phyloP scores from a whole-genome alignment of 148 eudicot species.

The Bassia scoparia region DNA sequence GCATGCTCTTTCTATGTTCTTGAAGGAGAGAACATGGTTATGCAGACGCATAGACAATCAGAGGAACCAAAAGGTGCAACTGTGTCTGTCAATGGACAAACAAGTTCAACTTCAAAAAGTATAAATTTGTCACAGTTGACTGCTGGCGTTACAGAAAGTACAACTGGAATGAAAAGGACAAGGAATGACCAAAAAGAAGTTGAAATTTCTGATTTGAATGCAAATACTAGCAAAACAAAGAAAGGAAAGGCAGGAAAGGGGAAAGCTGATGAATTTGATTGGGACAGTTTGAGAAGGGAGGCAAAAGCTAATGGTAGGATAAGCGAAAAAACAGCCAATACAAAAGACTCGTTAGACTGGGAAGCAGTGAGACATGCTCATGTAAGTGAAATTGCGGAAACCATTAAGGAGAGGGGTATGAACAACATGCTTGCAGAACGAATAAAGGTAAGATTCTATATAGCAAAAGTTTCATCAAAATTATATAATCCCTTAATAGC shows the following conservation, averaged over 20 bases:
- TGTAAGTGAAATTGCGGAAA: conserved; percentile 67
- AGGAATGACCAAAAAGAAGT: conserved; percentile 31
- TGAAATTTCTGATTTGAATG: conserved; percentile 15
- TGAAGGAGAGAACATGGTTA: conserved; percentile 39
- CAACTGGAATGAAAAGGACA: conserved; percentile 24
- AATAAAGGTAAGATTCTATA: conserved; percentile 52
- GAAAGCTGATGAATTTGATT: too few species aligned
- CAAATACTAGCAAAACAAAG: conserved; percentile 36
- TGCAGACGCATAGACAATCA: conserved; percentile 23
- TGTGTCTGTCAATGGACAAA: conserved; percentile 25
- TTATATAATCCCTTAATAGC: not conserved
- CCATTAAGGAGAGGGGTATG: conserved; percentile 95
- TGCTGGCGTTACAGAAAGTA: conserved; percentile 44
- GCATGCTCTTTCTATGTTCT: conserved; percentile 40
- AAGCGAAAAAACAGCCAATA: conserved; percentile 49
- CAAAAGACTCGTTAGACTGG: conserved; percentile 87
- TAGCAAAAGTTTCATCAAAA: not conserved
- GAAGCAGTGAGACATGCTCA: conserved; percentile 77
- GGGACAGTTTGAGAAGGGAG: too few species aligned
- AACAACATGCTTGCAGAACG: conserved; percentile 92
- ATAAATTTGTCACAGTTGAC: conserved; percentile 28
- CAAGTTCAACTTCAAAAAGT: conserved; percentile 26
- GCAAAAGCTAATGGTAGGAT: conserved; percentile 42
- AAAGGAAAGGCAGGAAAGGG: conserved; percentile 19
- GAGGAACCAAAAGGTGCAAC: conserved; percentile 23